Percentiles rank a stretch among this genome's conserved stretches.
These are phyloP conservation scores for Protomyces arabidopsidicola DNA, from an alignment of 1,139 yeast species.

Conservation along the genomic window DNA sequence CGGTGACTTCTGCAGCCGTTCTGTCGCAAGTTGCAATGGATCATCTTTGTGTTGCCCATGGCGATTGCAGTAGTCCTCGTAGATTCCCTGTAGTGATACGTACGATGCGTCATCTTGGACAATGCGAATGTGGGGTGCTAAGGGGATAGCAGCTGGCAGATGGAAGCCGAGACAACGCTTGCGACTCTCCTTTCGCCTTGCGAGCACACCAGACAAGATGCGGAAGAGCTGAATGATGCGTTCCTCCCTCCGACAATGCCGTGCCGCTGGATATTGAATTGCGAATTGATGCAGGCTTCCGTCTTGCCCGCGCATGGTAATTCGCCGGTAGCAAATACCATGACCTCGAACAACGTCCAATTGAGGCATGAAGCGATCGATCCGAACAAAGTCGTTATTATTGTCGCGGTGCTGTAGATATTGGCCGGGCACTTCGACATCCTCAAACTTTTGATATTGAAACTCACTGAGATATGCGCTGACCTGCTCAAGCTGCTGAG, in stretches of 20 bases:
- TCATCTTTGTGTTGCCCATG: slow-evolving; percentile 78
- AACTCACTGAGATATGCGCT: slow-evolving; percentile 95
- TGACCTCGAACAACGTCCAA: slow-evolving; percentile 86
- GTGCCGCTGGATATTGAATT: slow-evolving; percentile 95
- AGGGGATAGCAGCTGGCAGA: slow-evolving; percentile 85
- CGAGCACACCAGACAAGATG: slow-evolving; percentile 68
- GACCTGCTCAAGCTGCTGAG: slow-evolving; percentile 76
- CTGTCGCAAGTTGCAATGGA: slow-evolving; percentile 80
- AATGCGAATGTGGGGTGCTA: slow-evolving; percentile 90
- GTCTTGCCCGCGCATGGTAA: slow-evolving; percentile 88
- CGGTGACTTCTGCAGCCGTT: slow-evolving; percentile 84
- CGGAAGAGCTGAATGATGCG: slow-evolving; percentile 87
- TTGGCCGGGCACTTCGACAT: slow-evolving; percentile 96
- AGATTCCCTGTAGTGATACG: slow-evolving; percentile 76
- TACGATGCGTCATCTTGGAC: slow-evolving; percentile 78
- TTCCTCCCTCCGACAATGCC: slow-evolving; percentile 96
- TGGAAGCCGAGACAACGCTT: slow-evolving; percentile 81
- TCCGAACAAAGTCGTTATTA: slow-evolving; percentile 82
- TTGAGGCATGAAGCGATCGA: slow-evolving; percentile 85
- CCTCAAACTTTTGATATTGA: slow-evolving; percentile 97
- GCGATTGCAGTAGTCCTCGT: slow-evolving; percentile 78
- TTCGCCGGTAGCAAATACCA: slow-evolving; percentile 84
- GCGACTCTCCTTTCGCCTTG: slow-evolving; percentile 80
- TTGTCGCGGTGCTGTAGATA: slow-evolving; percentile 71
- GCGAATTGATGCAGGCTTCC: slow-evolving; percentile 90